These are phyloP conservation scores for Haplosporangium sp. DNA, from an alignment of 371 early-diverging fungal species.

Conservation along the genomic window DNA sequence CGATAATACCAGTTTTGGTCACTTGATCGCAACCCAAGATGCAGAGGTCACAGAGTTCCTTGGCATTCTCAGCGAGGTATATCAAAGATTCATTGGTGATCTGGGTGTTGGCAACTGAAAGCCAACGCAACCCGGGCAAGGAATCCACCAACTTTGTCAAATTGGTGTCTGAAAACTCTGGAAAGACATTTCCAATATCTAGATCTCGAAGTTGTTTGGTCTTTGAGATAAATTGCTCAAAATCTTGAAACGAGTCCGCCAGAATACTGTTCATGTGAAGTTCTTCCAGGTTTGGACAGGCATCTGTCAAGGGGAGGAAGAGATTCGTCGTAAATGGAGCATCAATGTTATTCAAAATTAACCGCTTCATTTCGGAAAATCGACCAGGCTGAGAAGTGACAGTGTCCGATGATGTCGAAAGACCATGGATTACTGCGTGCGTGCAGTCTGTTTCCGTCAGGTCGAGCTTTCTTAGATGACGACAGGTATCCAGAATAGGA, in stretches of 20 bases:
- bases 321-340: constrained; percentile 38
- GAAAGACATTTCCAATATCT: constrained; percentile 54
- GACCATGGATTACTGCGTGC: constrained; percentile 33
- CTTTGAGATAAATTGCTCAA: constrained; percentile 32
- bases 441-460: constrained; percentile 51
- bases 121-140: constrained; percentile 40
- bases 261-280: constrained; percentile 55
- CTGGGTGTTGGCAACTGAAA: constrained; percentile 51
- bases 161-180: constrained; percentile 39
- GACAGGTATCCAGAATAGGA: constrained; percentile 41
- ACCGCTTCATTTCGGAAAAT: constrained; percentile 22
- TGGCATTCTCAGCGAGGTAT: constrained; percentile 33
- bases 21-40: constrained; percentile 53
- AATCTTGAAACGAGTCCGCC: constrained; percentile 49
- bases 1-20: constrained; percentile 37
- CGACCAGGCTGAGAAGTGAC: constrained; percentile 16
- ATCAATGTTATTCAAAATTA: constrained; percentile 52
- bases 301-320: constrained; percentile 41
- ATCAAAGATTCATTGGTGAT: constrained; percentile 42
- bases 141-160: constrained; percentile 33
- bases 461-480: constrained; percentile 32
- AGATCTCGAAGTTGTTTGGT: constrained; percentile 28
- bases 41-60: constrained; percentile 35
- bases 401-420: constrained; percentile 34
- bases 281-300: constrained; percentile 40